Evolutionary conservation across 768 basidiomycete genomes (phyloP).

Genomic region (Tylopilus subfusipes): DNA sequence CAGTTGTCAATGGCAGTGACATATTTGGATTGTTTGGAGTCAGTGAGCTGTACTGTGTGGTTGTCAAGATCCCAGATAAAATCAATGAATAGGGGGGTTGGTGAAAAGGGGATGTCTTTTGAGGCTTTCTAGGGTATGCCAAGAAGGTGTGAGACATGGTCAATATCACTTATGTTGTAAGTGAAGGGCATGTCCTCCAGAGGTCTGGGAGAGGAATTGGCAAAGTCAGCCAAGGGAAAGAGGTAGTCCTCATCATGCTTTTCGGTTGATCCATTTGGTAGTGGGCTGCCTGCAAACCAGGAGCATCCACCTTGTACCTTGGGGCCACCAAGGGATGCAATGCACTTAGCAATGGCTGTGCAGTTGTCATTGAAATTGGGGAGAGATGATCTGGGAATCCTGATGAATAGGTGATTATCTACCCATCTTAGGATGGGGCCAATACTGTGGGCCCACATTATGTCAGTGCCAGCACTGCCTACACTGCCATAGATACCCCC

Average conservation of each 20-base stretch:
- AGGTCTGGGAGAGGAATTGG: fast-evolving
- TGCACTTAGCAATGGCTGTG: neutral
- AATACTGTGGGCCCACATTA: constrained; percentile 13
- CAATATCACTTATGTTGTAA: neutral
- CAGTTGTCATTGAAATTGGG: neutral
- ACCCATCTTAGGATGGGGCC: constrained; percentile 28
- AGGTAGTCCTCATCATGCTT: neutral
- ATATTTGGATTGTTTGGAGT: neutral
- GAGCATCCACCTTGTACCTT: neutral
- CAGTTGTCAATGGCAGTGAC: neutral
- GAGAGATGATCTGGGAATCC: neutral
- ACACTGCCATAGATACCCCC: constrained; percentile 28
- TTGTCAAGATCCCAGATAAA: neutral
- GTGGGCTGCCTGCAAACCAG: neutral
- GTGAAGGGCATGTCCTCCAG: fast-evolving
- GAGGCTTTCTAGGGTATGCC: neutral
- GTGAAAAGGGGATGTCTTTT: neutral
- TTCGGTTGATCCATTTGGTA: neutral
- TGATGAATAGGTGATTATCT: constrained; percentile 30
- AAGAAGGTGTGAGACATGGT: fast-evolving
- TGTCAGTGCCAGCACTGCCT: constrained; percentile 21
- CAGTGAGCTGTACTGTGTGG: fast-evolving
- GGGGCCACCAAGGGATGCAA: no score
- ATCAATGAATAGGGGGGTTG: neutral
- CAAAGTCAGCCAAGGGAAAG: neutral